A percentile compares a stretch with the other conserved stretches of the same genome.
These are phyloP conservation scores for Auriscalpium microsporum DNA, from an alignment of 768 basidiomycete species.

Conservation along the genomic window DNA sequence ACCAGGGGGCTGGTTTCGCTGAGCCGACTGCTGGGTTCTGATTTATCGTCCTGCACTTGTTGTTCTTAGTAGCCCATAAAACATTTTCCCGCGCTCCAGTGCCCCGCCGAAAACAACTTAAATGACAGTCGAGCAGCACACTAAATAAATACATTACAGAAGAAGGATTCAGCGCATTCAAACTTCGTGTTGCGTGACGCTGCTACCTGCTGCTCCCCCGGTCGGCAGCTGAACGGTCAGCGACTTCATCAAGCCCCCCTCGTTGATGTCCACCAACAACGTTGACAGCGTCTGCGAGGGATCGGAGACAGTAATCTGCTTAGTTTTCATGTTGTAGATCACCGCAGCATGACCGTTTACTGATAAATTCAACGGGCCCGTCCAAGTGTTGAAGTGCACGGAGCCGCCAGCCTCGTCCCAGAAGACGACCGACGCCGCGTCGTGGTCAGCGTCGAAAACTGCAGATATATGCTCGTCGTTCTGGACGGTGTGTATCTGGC, in stretches of 20 bases:
- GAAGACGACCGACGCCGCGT: slow-evolving; percentile 43
- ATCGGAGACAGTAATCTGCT: slow-evolving; percentile 50
- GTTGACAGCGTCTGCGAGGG: slow-evolving; percentile 46
- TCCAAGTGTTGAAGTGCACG: slow-evolving; percentile 26
- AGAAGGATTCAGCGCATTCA: too few species aligned
- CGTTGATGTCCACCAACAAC: slow-evolving; percentile 26
- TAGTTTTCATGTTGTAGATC: slow-evolving; percentile 33
- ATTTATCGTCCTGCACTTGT: slow-evolving; percentile 18
- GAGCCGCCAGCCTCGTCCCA: slow-evolving; percentile 44
- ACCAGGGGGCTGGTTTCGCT: slow-evolving; percentile 13
- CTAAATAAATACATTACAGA: too few species aligned
- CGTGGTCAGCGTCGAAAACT: slow-evolving; percentile 34
- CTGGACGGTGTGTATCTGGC: slow-evolving; percentile 19
- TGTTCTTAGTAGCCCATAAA: not conserved
- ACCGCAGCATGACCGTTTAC: slow-evolving; percentile 35
- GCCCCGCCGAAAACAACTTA: not conserved
- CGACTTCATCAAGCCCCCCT: slow-evolving; percentile 16
- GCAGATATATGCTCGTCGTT: slow-evolving; percentile 46
- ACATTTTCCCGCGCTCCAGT: not conserved
- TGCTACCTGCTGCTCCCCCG: slow-evolving; percentile 44
- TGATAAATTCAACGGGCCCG: slow-evolving; percentile 25
- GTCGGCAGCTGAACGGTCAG: slow-evolving; percentile 35
- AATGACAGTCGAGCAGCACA: too few species aligned
- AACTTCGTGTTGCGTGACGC: slow-evolving; percentile 26
- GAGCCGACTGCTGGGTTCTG: slow-evolving; percentile 35